Evolutionary conservation across 495 filamentous ascomycete genomes (phyloP), one percentile per base, ranked within the genome.

Genomic region (Pyrenopolyporus hunteri): DNA sequence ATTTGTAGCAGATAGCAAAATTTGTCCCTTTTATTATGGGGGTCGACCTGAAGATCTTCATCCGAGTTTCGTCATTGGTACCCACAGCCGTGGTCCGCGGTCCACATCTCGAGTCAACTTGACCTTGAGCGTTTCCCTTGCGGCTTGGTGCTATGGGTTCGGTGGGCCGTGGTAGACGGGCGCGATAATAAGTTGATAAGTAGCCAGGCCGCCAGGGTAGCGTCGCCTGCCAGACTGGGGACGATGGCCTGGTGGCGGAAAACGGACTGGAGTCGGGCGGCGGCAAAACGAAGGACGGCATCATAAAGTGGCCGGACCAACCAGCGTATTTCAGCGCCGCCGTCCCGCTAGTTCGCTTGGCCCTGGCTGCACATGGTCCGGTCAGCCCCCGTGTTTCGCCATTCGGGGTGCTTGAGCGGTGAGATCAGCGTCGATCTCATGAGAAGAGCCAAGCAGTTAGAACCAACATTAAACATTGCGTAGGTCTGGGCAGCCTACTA

Each of bases 31-130:
- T 64, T 64, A 48, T 53, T 64, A 59, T 59, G 61, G 61, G 42
- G 55, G 25, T 20, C 9, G 35, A 43, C 36, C 44, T 59, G 61
- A 64, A 64, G 61, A 64, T 64, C 61, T 26, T 64, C 49, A 64
- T 64, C 61, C 61, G 49, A n/a, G n/a, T 50, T 47, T 59, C 61
- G 61, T 64, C 61, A 64, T 64, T 6, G 35, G 17, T 64, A 59
- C 37, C 61, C 61, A 64, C 55, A 36, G 44, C 8, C 35, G 16
- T 13, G 43, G 45, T 31, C 49, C 59, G 56, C 51, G 37, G 37
- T 19, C 37, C 37, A 40, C 37, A 33, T 1, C 33, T 23, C 47
- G 42, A 61, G 48, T 48, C 33, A 48, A 23, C 16, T 16, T 46
- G 43, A 31, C 43, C 16, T 17, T 46, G 16, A 4, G 37, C 7